Percentiles rank a stretch among this genome's conserved stretches.
phyloP scores from a whole-genome alignment of 495 filamentous ascomycete genomes.

The Aspergillus heteromorphus region DNA sequence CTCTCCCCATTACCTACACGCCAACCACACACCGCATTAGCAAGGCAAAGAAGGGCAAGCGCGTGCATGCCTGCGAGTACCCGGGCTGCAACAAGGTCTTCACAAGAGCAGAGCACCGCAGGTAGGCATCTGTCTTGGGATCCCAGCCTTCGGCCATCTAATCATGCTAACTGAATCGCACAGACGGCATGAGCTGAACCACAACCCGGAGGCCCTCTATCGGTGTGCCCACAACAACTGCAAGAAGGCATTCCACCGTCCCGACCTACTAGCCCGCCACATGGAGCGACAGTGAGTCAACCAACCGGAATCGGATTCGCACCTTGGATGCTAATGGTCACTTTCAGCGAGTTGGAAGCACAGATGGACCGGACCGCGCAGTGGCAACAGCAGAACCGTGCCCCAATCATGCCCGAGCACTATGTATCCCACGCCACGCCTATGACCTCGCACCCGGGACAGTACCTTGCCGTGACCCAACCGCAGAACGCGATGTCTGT shows the following conservation, averaged over 20 bases:
- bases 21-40: slow-evolving; percentile 71
- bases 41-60: slow-evolving; percentile 77
- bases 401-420: slow-evolving; percentile 19
- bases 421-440: slow-evolving; percentile 27
- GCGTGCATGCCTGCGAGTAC: slow-evolving; percentile 66
- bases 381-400: slow-evolving; percentile 29
- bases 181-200: slow-evolving; percentile 84
- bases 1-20: slow-evolving; percentile 49
- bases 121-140: slow-evolving; percentile 42
- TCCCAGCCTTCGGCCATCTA: neutral
- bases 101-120: slow-evolving; percentile 80
- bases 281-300: slow-evolving; percentile 72
- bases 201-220: slow-evolving; percentile 63
- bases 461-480: slow-evolving; percentile 25
- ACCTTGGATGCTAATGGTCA: slow-evolving; percentile 6
- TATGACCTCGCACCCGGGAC: slow-evolving; percentile 17
- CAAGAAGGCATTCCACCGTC: slow-evolving; percentile 72
- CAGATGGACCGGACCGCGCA: slow-evolving; percentile 28
- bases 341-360: slow-evolving; percentile 35
- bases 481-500: slow-evolving; percentile 41
- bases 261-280: slow-evolving; percentile 74
- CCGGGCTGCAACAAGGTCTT: slow-evolving; percentile 68
- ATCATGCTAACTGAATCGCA: slow-evolving; percentile 7
- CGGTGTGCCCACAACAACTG: slow-evolving; percentile 65
- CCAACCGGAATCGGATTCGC: neutral